phyloP scores from a whole-genome alignment of 139 green algal species.

The Ulvella scutata region DNA sequence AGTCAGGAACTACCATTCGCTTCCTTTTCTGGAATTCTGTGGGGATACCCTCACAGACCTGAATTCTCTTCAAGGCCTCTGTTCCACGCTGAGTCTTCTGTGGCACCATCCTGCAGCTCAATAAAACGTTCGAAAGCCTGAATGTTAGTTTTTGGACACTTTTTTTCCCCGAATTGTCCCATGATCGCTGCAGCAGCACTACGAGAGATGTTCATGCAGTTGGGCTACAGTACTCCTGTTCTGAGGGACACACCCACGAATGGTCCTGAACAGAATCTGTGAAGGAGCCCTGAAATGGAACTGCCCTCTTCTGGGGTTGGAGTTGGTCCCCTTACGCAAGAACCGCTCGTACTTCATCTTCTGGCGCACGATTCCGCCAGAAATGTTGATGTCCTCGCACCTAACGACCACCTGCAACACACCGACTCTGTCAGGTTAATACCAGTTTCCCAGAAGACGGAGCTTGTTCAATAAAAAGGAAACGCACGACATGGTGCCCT shows the following conservation, averaged over 20 bases:
- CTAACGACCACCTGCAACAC: constrained; percentile 66
- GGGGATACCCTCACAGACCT: constrained; percentile 92
- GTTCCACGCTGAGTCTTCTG: constrained; percentile 92
- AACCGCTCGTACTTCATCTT: constrained; percentile 94
- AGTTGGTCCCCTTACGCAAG: constrained; percentile 85
- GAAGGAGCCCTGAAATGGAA: constrained; percentile 88
- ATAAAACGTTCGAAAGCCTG: neutral
- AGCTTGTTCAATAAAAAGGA: neutral
- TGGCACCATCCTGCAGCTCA: constrained; percentile 83
- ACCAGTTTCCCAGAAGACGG: neutral
- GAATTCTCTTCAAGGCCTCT: constrained; percentile 86
- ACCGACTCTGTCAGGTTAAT: neutral
- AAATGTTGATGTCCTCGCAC: constrained; percentile 87
- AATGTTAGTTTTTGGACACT: neutral
- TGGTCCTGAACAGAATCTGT: constrained; percentile 80
- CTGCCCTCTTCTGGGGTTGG: constrained; percentile 74
- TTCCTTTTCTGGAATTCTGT: constrained; percentile 80
- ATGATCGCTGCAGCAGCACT: too few relatives aligned
- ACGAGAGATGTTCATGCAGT: neutral
- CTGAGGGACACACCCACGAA: constrained; percentile 51
- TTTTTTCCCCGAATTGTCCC: too few relatives aligned
- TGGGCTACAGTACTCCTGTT: too few relatives aligned
- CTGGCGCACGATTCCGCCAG: constrained; percentile 89
- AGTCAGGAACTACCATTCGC: constrained; percentile 91
- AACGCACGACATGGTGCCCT: constrained; percentile 80